These are phyloP conservation scores for Rozella allomycis DNA, from an alignment of 371 early-diverging fungal species.

Conservation along the genomic window DNA sequence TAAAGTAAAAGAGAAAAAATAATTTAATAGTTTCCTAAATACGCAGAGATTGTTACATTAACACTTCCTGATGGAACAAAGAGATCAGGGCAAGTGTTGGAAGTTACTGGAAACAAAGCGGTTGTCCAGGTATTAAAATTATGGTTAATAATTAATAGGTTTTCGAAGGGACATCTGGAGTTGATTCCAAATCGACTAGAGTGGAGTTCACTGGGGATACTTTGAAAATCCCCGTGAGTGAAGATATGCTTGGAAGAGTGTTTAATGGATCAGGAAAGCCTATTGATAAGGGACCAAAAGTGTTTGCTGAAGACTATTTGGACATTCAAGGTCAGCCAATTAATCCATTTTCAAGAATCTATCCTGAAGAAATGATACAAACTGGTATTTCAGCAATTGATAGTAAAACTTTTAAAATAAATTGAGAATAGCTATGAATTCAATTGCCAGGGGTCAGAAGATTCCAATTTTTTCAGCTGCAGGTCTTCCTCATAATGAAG, in stretches of 20 bases:
- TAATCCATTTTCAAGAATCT: slow-evolving; percentile 97
- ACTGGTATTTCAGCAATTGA: slow-evolving; percentile 99
- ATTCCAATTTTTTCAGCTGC: slow-evolving; percentile 99
- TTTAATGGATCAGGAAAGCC: slow-evolving; percentile 99
- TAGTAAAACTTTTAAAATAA: too few relatives aligned
- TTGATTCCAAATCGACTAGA: slow-evolving; percentile 91
- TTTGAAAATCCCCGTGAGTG: slow-evolving; percentile 92
- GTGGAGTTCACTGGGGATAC: slow-evolving; percentile 96
- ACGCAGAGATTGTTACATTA: slow-evolving; percentile 93
- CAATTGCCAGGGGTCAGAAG: slow-evolving; percentile 99
- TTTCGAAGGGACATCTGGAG: slow-evolving; percentile 97
- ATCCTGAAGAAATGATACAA: slow-evolving; percentile 99
- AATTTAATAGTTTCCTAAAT: slow-evolving; percentile 64
- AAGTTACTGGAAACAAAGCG: slow-evolving; percentile 94
- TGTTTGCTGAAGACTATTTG: slow-evolving; percentile 96
- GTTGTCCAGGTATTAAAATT: slow-evolving; percentile 64
- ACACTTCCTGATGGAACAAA: slow-evolving; percentile 92
- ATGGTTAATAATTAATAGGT: slow-evolving; percentile 31
- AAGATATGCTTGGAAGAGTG: slow-evolving; percentile 98
- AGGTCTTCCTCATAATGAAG: slow-evolving; percentile 99
- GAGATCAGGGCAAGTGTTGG: slow-evolving; percentile 95
- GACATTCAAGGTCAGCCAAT: slow-evolving; percentile 98
- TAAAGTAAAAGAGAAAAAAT: slow-evolving; percentile 36
- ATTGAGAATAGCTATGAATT: too few relatives aligned
- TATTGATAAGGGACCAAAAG: slow-evolving; percentile 97